A percentile compares a stretch with the other conserved stretches of the same genome.
These are phyloP conservation scores for Amanita subjunquillea DNA, from an alignment of 768 basidiomycete species.

Conservation along the genomic window DNA sequence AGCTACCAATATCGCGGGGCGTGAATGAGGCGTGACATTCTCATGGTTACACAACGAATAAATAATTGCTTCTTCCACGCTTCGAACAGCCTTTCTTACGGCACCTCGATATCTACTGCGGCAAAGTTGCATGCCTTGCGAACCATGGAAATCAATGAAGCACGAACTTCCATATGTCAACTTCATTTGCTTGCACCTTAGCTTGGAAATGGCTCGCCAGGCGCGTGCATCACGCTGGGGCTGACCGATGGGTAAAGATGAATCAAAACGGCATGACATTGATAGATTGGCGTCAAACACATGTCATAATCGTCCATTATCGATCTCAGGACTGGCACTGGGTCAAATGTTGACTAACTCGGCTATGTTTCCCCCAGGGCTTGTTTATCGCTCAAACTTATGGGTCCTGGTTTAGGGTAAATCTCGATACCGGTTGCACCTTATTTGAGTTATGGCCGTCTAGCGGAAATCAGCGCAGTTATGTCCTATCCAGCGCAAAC, in stretches of 20 bases:
- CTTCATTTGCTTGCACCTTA: neutral
- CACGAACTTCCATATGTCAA: neutral
- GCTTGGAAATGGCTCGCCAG: neutral
- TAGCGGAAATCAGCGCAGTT: neutral
- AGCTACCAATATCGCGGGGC: neutral
- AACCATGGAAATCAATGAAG: neutral
- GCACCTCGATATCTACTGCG: neutral
- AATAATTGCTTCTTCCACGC: neutral
- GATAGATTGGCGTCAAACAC: slow-evolving; percentile 4
- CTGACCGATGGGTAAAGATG: neutral
- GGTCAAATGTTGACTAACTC: slow-evolving; percentile 3
- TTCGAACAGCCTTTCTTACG: neutral
- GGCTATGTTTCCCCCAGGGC: neutral
- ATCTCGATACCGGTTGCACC: neutral
- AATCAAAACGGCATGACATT: neutral
- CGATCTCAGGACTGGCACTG: neutral
- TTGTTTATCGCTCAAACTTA: slow-evolving; percentile 2
- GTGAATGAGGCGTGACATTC: neutral
- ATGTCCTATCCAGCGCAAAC: neutral
- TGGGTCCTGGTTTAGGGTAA: slow-evolving; percentile 1
- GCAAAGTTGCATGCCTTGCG: neutral
- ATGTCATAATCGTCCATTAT: neutral
- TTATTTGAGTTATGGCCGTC: neutral
- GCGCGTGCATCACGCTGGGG: neutral
- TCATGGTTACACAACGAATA: neutral